Percentiles rank a stretch among this genome's conserved stretches.
Evolutionary conservation across 768 basidiomycete species (phyloP).

Genomic region (Filobasidium wieringae): DNA sequence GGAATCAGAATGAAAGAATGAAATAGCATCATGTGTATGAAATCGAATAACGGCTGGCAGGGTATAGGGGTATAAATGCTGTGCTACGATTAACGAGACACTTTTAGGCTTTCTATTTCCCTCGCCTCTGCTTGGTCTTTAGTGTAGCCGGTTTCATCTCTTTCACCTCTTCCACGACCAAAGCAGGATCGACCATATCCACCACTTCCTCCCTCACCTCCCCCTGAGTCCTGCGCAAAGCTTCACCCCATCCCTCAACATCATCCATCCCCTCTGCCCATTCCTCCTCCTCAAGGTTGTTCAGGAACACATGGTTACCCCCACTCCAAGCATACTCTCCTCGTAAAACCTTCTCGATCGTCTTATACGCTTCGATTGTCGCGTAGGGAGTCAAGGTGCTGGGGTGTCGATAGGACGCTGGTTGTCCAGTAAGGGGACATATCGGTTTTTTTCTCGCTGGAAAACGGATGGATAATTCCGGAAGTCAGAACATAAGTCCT

Average conservation of each 20-base stretch:
- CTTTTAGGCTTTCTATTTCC: too few species aligned
- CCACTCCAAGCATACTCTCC: slow-evolving; percentile 59
- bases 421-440: slow-evolving; percentile 68
- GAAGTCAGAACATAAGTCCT: neutral
- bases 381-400: slow-evolving; percentile 68
- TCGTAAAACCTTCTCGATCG: slow-evolving; percentile 51
- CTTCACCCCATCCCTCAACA: neutral
- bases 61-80: too few species aligned
- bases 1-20: too few species aligned
- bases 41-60: too few species aligned
- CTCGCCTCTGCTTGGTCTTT: too few species aligned
- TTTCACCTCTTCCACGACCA: too few species aligned
- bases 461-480: neutral
- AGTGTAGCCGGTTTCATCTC: too few species aligned
- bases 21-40: too few species aligned
- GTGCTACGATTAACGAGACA: too few species aligned
- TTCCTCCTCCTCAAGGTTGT: neutral
- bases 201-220: too few species aligned
- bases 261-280: neutral
- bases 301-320: neutral
- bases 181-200: too few species aligned
- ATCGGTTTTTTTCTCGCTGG: slow-evolving; percentile 54
- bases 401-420: slow-evolving; percentile 70
- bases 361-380: slow-evolving; percentile 53
- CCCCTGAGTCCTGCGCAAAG: neutral